These are phyloP conservation scores for Tetracladium marchalianum DNA, from an alignment of 495 filamentous ascomycete species.

Conservation along the genomic window DNA sequence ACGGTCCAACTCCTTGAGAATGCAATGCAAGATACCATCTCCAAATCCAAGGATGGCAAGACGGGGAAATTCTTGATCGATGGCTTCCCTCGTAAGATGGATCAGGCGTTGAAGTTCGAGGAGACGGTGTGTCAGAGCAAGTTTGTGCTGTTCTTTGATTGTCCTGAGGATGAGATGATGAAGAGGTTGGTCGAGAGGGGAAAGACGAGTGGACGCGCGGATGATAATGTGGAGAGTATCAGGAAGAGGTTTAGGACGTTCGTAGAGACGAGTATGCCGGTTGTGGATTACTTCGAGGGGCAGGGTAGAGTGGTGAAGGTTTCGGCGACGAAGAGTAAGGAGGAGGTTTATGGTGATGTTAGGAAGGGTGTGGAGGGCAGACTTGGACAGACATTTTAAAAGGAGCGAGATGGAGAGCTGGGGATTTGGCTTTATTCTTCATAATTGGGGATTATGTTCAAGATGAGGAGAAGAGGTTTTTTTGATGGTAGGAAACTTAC, in stretches of 20 bases:
- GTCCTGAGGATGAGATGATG: slow-evolving; percentile 81
- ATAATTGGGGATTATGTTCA: too few species aligned
- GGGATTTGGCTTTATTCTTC: not conserved
- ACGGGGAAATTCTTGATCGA: slow-evolving; percentile 76
- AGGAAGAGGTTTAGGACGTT: slow-evolving; percentile 92
- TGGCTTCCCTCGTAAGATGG: slow-evolving; percentile 92
- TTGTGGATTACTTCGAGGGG: slow-evolving; percentile 73
- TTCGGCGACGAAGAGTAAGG: slow-evolving; percentile 52
- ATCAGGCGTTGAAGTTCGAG: slow-evolving; percentile 92
- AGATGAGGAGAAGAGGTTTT: too few species aligned
- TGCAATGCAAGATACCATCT: slow-evolving; percentile 64
- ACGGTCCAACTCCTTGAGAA: slow-evolving; percentile 91
- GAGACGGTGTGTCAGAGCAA: slow-evolving; percentile 69
- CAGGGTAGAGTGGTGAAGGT: slow-evolving; percentile 73
- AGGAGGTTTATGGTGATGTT: slow-evolving; percentile 67
- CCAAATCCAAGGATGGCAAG: slow-evolving; percentile 17
- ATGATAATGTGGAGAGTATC: slow-evolving; percentile 93
- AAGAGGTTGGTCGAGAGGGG: slow-evolving; percentile 73
- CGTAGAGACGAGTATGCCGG: slow-evolving; percentile 92
- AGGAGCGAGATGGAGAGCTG: not conserved
- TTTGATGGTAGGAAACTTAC: too few species aligned
- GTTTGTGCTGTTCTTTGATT: slow-evolving; percentile 87
- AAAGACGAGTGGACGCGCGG: slow-evolving; percentile 79
- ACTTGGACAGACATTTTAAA: slow-evolving; percentile 19
- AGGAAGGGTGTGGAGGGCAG: slow-evolving; percentile 26